Evolutionary conservation across 2,329 filamentous ascomycete species (phyloP), one percentile per base, ranked within the genome.

Genomic region (Aureobasidium sp.): DNA sequence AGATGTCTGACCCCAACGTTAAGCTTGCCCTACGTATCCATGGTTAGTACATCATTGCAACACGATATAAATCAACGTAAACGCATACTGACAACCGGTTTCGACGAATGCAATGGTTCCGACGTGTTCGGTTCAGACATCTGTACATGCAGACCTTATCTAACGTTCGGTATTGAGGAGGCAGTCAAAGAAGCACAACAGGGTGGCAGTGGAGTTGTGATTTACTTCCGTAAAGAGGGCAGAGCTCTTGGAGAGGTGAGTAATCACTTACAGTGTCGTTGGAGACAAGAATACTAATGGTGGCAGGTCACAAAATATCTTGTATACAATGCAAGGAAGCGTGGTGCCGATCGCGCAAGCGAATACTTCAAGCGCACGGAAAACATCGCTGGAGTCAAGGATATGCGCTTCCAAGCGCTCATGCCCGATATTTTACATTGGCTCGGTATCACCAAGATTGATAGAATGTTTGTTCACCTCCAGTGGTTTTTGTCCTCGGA

Each of bases 101-200:
- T 20, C 20, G 20, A 20, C 20, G 20, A 20, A 79, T 97, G 94
- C 77, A 97, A 97, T 72, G 94, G 94, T 63, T 95, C 90, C 73
- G 94, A 99, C 76, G 94, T 97, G 47, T 99, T 97, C 74, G 92
- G 93, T 64, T 96, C 92, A 24, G 94, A 99, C 73, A 99, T 97
- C 71, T 97, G 94, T 78, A 97, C 94, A 12, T 97, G 93, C 76
- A 84, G 90, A 62, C 94, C 94, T 17, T 97, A 97, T 73, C 85
- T 97, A 63, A 95, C 96, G 71, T 97, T 95, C 73, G 94, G 94
- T 65, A 95, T 99, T 65, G 92, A 96, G 71, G 94, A 99, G 76
- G 94, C 94, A 13, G 93, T 99, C 68, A 96, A 95, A 71, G 92
- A 97, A 77, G 94, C 94, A 12, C 94, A 97, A 73, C 91, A 89